Conservation (phyloP, 441 rosid genomes). For the Francoa sonchifolia region DNA sequence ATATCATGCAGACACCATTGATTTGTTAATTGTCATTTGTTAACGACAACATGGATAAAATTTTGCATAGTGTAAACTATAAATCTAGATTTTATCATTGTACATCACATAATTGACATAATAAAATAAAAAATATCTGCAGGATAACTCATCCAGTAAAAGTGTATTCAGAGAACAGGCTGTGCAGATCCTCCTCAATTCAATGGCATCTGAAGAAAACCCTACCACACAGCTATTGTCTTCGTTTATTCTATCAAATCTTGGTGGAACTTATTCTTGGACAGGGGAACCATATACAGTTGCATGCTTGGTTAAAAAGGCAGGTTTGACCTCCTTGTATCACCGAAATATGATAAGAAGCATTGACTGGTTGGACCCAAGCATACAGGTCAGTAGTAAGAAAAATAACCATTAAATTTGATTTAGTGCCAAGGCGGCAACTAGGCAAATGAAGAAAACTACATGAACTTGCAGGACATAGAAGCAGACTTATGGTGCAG, state of each 20-base stretch:
- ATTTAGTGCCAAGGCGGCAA: not conserved
- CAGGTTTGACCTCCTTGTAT: slow-evolving; percentile 44
- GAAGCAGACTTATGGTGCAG: slow-evolving; percentile 63
- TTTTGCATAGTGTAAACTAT: no score
- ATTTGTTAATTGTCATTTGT: no score
- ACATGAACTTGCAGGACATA: slow-evolving; percentile 37
- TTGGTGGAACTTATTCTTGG: slow-evolving; percentile 89
- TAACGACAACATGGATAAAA: not conserved
- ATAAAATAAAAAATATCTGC: slow-evolving; percentile 12
- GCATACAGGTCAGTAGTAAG: slow-evolving; percentile 42
- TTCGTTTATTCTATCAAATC: slow-evolving; percentile 53
- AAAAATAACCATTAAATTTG: not conserved
- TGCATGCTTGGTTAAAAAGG: slow-evolving; percentile 80
- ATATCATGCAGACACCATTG: no score
- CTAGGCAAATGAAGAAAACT: slow-evolving; percentile 2
- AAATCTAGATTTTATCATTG: no score
- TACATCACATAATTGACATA: slow-evolving; percentile 1
- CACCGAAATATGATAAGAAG: slow-evolving; percentile 71
- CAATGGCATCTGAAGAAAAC: slow-evolving; percentile 35
- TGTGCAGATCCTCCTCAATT: slow-evolving; percentile 38
- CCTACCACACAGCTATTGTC: slow-evolving; percentile 39
- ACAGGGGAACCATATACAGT: slow-evolving; percentile 75
- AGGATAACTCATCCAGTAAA: slow-evolving; percentile 46
- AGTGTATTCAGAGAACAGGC: slow-evolving; percentile 42
- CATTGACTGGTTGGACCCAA: slow-evolving; percentile 62